phyloP scores from a whole-genome alignment of 2,329 filamentous ascomycete genomes.

The Aspergillus sp. region DNA sequence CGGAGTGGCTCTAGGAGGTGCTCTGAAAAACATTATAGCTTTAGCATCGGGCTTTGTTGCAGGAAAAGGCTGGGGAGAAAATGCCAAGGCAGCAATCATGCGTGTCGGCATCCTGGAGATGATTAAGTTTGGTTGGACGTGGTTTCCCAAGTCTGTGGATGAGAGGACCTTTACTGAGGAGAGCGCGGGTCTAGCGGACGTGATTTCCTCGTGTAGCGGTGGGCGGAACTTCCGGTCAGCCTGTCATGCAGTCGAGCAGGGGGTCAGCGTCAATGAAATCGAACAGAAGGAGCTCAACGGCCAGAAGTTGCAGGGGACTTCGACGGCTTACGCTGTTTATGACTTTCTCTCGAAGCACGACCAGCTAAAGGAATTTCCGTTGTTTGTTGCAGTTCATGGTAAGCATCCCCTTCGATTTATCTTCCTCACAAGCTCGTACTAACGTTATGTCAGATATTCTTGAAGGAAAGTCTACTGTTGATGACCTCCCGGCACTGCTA shows the following conservation, averaged over 20 bases:
- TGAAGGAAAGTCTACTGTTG: constrained; percentile 4
- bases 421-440: neutral
- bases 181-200: constrained; percentile 28
- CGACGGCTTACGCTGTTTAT: constrained; percentile 17
- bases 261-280: constrained; percentile 20
- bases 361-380: constrained; percentile 16
- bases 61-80: constrained; percentile 90
- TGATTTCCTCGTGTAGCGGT: constrained; percentile 19
- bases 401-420: neutral
- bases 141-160: constrained; percentile 21
- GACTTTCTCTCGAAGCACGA: constrained; percentile 18
- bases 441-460: neutral
- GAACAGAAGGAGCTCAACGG: constrained; percentile 22
- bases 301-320: constrained; percentile 21
- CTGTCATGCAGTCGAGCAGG: constrained; percentile 19
- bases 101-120: constrained; percentile 88
- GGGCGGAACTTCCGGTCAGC: constrained; percentile 23
- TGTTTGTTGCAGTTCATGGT: constrained; percentile 18
- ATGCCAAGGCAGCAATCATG: constrained; percentile 93
- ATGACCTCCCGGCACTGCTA: constrained; percentile 6
- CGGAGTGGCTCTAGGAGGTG: constrained; percentile 65
- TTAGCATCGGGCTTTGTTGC: constrained; percentile 89
- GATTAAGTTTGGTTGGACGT: constrained; percentile 73
- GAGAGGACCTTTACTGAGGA: constrained; percentile 23
- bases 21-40: constrained; percentile 91